A percentile compares a stretch with the other conserved stretches of the same genome.
Conservation (phyloP, 2,329 filamentous ascomycete species). For the Macrophomina phaseolina region DNA sequence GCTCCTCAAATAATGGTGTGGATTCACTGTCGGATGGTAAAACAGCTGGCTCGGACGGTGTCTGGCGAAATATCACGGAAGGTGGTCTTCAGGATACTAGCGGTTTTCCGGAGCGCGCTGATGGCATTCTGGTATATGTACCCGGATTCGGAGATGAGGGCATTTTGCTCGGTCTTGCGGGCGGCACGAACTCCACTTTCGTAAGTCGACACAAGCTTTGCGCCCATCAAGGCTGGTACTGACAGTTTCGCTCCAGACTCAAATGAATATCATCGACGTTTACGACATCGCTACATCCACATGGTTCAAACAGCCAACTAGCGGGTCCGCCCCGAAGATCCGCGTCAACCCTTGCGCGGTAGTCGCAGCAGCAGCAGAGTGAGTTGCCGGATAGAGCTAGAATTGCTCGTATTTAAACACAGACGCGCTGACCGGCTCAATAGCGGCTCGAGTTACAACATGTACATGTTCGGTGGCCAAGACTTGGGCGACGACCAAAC, state of each 20-base stretch:
- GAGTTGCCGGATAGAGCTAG: slow-evolving; percentile 29
- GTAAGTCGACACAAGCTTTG: slow-evolving; percentile 46
- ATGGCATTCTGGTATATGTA: slow-evolving; percentile 75
- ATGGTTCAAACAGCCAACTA: slow-evolving; percentile 78
- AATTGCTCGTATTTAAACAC: background rate
- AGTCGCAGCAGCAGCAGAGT: slow-evolving; percentile 72
- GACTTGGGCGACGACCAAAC: slow-evolving; percentile 64
- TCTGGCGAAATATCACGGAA: slow-evolving; percentile 75
- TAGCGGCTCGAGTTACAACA: slow-evolving; percentile 73
- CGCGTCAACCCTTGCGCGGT: slow-evolving; percentile 74
- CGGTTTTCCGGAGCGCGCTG: slow-evolving; percentile 74
- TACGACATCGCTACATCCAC: slow-evolving; percentile 73
- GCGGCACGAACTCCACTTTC: slow-evolving; percentile 71
- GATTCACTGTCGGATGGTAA: slow-evolving; percentile 58
- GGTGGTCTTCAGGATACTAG: slow-evolving; percentile 70
- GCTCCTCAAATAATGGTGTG: slow-evolving; percentile 68
- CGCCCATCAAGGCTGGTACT: background rate
- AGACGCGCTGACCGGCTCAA: slow-evolving; percentile 22
- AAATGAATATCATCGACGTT: slow-evolving; percentile 78
- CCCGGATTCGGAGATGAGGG: slow-evolving; percentile 78
- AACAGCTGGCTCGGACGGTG: slow-evolving; percentile 66
- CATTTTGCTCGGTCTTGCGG: slow-evolving; percentile 77
- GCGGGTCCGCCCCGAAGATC: slow-evolving; percentile 62
- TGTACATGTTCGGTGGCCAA: slow-evolving; percentile 80
- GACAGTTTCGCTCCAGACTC: slow-evolving; percentile 47